Percentiles rank a stretch among this genome's conserved stretches.
Evolutionary conservation across 371 early-diverging fungal genomes (phyloP).

Genomic region (Mucor piriformis): DNA sequence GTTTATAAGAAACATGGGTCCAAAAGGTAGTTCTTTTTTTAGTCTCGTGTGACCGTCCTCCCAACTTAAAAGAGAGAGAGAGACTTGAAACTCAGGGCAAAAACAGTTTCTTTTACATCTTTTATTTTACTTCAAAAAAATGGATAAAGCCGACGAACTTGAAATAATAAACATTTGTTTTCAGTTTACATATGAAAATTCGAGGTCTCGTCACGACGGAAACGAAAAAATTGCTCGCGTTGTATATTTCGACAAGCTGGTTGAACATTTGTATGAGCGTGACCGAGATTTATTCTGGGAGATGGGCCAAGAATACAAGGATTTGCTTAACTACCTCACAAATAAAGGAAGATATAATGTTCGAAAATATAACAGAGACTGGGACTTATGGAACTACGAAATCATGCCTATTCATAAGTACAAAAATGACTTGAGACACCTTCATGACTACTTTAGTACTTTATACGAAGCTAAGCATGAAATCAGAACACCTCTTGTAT

Average conservation of each 20-base stretch:
- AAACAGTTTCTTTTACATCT: background rate
- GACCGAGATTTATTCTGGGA: background rate
- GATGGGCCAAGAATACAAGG: background rate
- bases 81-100: background rate
- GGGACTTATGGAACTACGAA: background rate
- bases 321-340: background rate
- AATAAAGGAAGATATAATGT: background rate
- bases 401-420: background rate
- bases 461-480: background rate
- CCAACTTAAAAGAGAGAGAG: no score
- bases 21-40: background rate
- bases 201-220: background rate
- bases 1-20: conserved; percentile 16
- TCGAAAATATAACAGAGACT: background rate
- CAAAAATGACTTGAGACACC: background rate
- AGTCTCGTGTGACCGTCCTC: background rate
- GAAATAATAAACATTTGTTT: background rate
- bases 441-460: background rate
- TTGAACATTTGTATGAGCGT: background rate
- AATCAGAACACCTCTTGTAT: background rate
- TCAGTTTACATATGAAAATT: background rate
- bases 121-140: no score
- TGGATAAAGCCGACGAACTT: background rate
- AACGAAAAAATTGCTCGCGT: background rate
- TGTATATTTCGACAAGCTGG: background rate